These are phyloP conservation scores for Xylaria telfairii DNA, from an alignment of 495 filamentous ascomycete genomes.

Conservation along the genomic window DNA sequence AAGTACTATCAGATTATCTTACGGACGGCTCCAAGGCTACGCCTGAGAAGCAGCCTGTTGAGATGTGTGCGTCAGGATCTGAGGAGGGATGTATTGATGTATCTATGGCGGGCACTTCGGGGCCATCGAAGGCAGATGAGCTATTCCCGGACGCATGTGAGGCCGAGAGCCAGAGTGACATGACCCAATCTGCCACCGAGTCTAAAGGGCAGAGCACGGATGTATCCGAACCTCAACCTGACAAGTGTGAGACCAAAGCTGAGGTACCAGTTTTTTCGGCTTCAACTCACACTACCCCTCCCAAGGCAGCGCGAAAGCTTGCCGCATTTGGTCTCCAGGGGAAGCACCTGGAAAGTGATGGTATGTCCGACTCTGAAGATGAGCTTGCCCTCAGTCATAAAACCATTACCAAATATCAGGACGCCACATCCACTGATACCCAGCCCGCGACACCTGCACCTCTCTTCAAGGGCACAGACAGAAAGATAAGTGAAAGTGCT, in stretches of 20 bases:
- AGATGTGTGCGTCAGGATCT: background rate
- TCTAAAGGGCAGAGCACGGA: background rate
- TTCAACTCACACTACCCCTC: conserved; percentile 38
- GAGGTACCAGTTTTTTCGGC: conserved; percentile 23
- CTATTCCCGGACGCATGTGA: background rate
- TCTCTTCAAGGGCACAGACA: conserved; percentile 36
- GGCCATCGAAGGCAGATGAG: background rate
- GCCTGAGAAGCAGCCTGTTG: background rate
- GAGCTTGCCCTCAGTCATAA: conserved; percentile 50
- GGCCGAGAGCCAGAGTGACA: background rate
- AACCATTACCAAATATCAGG: conserved; percentile 29
- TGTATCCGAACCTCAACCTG: background rate
- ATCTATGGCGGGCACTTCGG: conserved; percentile 31
- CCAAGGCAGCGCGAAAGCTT: conserved; percentile 39
- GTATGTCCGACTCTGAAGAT: conserved; percentile 61
- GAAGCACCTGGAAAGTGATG: conserved; percentile 43
- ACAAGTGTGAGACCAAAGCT: conserved; percentile 36
- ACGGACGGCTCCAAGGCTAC: background rate
- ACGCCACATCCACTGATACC: conserved; percentile 28
- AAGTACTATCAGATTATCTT: background rate
- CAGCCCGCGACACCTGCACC: conserved; percentile 44
- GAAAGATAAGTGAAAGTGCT: conserved; percentile 34
- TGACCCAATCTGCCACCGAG: background rate
- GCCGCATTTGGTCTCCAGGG: conserved; percentile 43
- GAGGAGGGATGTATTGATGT: conserved; percentile 41